Evolutionary conservation across 768 basidiomycete genomes (phyloP), one percentile per base, ranked within the genome.

Genomic region (Cubamyces lactineus): DNA sequence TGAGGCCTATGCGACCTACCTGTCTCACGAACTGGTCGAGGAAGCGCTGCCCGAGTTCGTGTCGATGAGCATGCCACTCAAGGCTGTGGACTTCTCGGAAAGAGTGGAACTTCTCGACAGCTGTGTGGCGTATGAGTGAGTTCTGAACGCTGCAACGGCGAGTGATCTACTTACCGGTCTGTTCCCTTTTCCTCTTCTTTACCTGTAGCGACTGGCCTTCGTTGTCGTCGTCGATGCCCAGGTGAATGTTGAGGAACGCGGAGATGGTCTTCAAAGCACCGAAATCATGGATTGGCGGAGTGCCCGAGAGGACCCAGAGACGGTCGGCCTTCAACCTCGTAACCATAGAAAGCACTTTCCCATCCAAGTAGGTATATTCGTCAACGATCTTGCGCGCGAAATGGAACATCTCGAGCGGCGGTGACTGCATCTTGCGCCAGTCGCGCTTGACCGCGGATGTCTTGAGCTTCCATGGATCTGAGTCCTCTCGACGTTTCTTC

Each of bases 241-340:
- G 84, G 73, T 98, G 94, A n/a, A 97, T 76, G 69, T 88, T 85
- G 59, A 98, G 78, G 75, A 96, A 92, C 0, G 89, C 88, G 2
- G 92, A 89, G 57, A 96, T 96, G 2, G 91, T 94, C 77, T 96
- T 94, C 66, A 98, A 76, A 2, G 94, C 87, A 1, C 85, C 88
- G 71, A 98, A 97, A 72, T 96, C 92, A 59, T 91, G 88, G 56
- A 94, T 88, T 0, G 95, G 95, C 8, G 96, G 96, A 23, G 96
- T 98, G 13, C 96, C 96, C 2, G 96, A 98, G n/a, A 98, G 81
- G 6, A 98, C 92, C 96, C 96, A 98, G 57, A 88, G 89, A 46
- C 92, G 83, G 52, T 89, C 86, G 0, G 92, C 88, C 12, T 86
- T 84, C 21, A 96, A 75, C 50, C 82, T 83, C 2, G 91, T 92